These are phyloP conservation scores for Sergeia podlipaevii DNA, from an alignment of 208 protist genomes.

Conservation along the genomic window DNA sequence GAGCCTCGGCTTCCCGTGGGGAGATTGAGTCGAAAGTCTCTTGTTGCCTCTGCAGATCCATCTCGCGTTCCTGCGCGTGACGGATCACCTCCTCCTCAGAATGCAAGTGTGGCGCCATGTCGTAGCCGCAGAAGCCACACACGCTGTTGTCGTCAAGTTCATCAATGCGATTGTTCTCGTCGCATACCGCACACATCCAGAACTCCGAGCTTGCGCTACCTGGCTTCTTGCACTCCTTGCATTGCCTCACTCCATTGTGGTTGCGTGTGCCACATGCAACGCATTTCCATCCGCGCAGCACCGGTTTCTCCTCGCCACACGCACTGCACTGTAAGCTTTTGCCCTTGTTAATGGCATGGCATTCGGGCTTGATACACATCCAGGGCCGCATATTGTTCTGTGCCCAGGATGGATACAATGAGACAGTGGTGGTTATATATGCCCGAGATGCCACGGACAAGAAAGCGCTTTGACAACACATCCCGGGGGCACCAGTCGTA, in stretches of 20 bases:
- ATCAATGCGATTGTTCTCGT: slow-evolving; percentile 87
- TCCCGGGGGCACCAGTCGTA: too few relatives aligned
- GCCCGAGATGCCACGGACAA: background rate
- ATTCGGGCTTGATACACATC: slow-evolving; percentile 79
- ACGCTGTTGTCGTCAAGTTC: slow-evolving; percentile 83
- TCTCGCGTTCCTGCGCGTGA: slow-evolving; percentile 27
- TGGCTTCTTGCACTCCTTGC: slow-evolving; percentile 53
- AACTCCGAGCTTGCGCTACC: slow-evolving; percentile 44
- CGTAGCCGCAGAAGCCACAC: slow-evolving; percentile 83
- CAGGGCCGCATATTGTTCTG: slow-evolving; percentile 38
- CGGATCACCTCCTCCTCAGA: slow-evolving; percentile 48
- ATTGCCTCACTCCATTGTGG: slow-evolving; percentile 69
- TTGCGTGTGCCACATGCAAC: slow-evolving; percentile 56
- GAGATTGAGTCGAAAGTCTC: slow-evolving; percentile 62
- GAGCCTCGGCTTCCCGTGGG: slow-evolving; percentile 52
- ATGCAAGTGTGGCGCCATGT: slow-evolving; percentile 74
- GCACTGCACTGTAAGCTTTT: slow-evolving; percentile 27
- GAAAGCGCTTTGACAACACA: too few relatives aligned
- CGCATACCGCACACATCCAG: slow-evolving; percentile 84
- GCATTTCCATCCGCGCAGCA: slow-evolving; percentile 76
- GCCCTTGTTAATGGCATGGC: slow-evolving; percentile 49
- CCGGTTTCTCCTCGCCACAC: slow-evolving; percentile 57
- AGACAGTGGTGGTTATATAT: slow-evolving; percentile 9
- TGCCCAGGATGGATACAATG: slow-evolving; percentile 63
- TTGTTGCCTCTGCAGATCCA: slow-evolving; percentile 35